A percentile compares a stretch with the other conserved stretches of the same genome.
These are phyloP conservation scores for Cytospora schulzeri DNA, from an alignment of 2,329 filamentous ascomycete species.

Conservation along the genomic window DNA sequence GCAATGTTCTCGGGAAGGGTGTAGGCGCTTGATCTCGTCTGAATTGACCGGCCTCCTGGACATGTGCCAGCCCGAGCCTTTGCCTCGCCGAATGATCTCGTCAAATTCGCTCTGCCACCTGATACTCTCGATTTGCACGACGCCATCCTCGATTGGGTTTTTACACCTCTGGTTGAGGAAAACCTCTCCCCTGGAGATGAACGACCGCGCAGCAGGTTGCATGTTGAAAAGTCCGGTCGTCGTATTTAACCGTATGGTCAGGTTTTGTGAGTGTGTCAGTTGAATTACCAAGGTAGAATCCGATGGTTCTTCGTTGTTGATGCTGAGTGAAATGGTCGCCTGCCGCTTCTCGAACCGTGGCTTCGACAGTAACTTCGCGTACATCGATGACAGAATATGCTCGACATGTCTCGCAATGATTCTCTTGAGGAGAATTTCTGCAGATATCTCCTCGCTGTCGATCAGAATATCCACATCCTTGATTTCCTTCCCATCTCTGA, in stretches of 20 bases:
- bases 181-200: slow-evolving; percentile 60
- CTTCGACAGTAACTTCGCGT: slow-evolving; percentile 59
- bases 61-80: slow-evolving; percentile 65
- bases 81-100: slow-evolving; percentile 61
- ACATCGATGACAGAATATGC: slow-evolving; percentile 69
- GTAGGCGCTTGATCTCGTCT: slow-evolving; percentile 53
- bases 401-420: slow-evolving; percentile 76
- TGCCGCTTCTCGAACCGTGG: slow-evolving; percentile 63
- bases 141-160: slow-evolving; percentile 60
- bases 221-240: slow-evolving; percentile 77
- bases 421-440: slow-evolving; percentile 71
- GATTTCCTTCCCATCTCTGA: slow-evolving; percentile 77
- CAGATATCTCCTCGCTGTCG: slow-evolving; percentile 67
- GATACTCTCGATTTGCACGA: slow-evolving; percentile 60
- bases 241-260: slow-evolving; percentile 71
- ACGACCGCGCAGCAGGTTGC: slow-evolving; percentile 58
- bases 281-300: slow-evolving; percentile 70
- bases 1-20: slow-evolving; percentile 47
- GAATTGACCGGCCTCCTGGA: slow-evolving; percentile 50
- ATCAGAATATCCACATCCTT: slow-evolving; percentile 68
- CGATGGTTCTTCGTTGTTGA: slow-evolving; percentile 63
- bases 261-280: slow-evolving; percentile 62
- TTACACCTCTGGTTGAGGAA: slow-evolving; percentile 62
- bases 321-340: slow-evolving; percentile 58
- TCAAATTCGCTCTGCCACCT: slow-evolving; percentile 64